Conservation (phyloP, 306 rosid genomes). For the Prunus armeniaca region DNA sequence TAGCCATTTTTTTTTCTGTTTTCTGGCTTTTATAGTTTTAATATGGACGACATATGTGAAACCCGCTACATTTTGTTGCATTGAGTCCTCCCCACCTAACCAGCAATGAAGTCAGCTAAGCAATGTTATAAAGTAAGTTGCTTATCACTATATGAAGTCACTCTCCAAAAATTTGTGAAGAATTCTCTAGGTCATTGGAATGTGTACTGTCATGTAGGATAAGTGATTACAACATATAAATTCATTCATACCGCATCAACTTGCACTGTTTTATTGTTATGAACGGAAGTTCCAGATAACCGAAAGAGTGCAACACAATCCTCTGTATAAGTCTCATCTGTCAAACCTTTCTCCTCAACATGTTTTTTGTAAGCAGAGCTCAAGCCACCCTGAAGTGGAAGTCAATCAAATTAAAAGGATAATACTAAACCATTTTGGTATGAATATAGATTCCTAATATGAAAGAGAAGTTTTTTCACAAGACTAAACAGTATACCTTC, state of each 20-base stretch:
- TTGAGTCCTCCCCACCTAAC: neutral
- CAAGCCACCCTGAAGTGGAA: conserved; percentile 77
- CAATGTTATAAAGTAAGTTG: neutral
- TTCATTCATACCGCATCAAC: conserved; percentile 76
- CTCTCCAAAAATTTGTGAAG: neutral
- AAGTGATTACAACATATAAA: neutral
- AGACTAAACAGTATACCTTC: conserved; percentile 53
- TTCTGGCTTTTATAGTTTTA: neutral
- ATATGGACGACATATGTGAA: neutral
- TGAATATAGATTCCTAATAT: neutral
- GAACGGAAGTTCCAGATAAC: conserved; percentile 77
- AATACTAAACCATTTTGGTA: neutral
- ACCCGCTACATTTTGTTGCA: neutral
- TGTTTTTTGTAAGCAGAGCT: conserved; percentile 81
- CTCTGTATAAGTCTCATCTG: conserved; percentile 72
- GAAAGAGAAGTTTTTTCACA: conserved; percentile 8
- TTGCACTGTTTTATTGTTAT: conserved; percentile 84
- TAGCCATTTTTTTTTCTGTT: neutral
- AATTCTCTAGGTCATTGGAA: neutral
- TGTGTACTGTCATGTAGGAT: neutral
- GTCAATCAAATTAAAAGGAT: conserved; percentile 24
- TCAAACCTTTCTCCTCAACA: conserved; percentile 63
- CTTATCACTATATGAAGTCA: neutral
- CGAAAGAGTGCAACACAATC: conserved; percentile 74
- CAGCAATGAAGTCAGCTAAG: neutral